Conservation (phyloP, 352 stramenopile genomes). For the Phytophthora rubi region DNA sequence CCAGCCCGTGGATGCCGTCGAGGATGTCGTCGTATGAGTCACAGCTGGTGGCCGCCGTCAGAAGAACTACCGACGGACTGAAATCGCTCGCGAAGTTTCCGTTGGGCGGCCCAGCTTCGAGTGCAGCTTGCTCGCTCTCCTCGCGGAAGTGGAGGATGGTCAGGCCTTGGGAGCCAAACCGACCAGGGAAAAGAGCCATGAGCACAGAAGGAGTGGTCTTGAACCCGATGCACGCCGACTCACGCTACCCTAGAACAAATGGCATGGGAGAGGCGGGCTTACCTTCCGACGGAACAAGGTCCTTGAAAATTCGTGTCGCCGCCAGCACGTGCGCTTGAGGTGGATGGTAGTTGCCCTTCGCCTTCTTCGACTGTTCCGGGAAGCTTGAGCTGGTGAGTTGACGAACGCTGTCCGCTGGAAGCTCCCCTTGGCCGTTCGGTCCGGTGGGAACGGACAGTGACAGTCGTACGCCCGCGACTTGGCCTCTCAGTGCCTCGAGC, state of each 20-base stretch:
- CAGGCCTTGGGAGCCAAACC: conserved; percentile 14
- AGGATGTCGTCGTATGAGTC: conserved; percentile 22
- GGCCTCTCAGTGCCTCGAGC: too few relatives aligned
- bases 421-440: conserved; percentile 9
- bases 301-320: conserved; percentile 13
- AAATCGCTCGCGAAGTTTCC: conserved; percentile 25
- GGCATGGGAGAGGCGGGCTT: conserved; percentile 12
- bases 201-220: conserved; percentile 3
- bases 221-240: conserved; percentile 15
- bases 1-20: conserved; percentile 10
- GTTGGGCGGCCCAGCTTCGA: conserved; percentile 15
- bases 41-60: neutral
- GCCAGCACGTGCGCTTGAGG: conserved; percentile 11
- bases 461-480: too few relatives aligned
- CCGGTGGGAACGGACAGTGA: too few relatives aligned
- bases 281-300: conserved; percentile 8
- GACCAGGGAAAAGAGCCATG: conserved; percentile 9
- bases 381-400: neutral
- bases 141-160: conserved; percentile 18
- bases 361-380: neutral
- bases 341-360: conserved; percentile 3
- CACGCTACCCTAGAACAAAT: conserved; percentile 17
- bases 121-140: neutral
- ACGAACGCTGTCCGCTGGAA: neutral
- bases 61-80: conserved; percentile 6